phyloP scores from a whole-genome alignment of 805 yeast species.

The Candida awuae region DNA sequence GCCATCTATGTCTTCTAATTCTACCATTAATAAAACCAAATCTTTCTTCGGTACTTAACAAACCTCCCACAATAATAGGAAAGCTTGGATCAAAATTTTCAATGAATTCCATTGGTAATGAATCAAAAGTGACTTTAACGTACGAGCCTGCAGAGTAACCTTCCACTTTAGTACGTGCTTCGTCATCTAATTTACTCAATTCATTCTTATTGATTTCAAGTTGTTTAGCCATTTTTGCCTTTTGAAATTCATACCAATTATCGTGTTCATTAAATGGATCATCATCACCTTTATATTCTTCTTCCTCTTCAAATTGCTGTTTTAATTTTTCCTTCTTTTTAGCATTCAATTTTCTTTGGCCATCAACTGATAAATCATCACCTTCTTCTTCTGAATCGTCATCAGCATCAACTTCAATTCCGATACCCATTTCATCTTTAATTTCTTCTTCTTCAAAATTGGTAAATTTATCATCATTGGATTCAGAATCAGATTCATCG shows the following conservation, averaged over 20 bases:
- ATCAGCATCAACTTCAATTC: conserved; percentile 27
- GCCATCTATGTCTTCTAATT: conserved; percentile 98
- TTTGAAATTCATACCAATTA: conserved; percentile 96
- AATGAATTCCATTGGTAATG: conserved; percentile 82
- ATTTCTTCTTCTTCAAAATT: conserved; percentile 47
- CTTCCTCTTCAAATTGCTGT: conserved; percentile 83
- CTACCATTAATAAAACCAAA: conserved; percentile 91
- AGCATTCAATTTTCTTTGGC: conserved; percentile 74
- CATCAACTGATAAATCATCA: conserved; percentile 49
- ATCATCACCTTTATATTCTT: conserved; percentile 70
- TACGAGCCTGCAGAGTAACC: conserved; percentile 93
- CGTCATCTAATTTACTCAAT: conserved; percentile 62
- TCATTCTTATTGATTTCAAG: conserved; percentile 85
- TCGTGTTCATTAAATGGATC: conserved; percentile 64
- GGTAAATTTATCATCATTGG: conserved; percentile 40
- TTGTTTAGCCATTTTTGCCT: conserved; percentile 95
- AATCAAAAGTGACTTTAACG: conserved; percentile 78
- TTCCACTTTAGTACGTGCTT: conserved; percentile 73
- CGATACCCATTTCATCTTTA: conserved; percentile 32
- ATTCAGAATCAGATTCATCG: conserved; percentile 44
- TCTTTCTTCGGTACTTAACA: conserved; percentile 81
- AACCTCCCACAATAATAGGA: conserved; percentile 87
- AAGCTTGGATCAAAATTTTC: conserved; percentile 77
- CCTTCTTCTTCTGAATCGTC: conserved; percentile 36
- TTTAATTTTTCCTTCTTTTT: conserved; percentile 82